These are phyloP conservation scores for Acacia crassicarpa DNA, from an alignment of 306 rosid genomes.

Conservation along the genomic window DNA sequence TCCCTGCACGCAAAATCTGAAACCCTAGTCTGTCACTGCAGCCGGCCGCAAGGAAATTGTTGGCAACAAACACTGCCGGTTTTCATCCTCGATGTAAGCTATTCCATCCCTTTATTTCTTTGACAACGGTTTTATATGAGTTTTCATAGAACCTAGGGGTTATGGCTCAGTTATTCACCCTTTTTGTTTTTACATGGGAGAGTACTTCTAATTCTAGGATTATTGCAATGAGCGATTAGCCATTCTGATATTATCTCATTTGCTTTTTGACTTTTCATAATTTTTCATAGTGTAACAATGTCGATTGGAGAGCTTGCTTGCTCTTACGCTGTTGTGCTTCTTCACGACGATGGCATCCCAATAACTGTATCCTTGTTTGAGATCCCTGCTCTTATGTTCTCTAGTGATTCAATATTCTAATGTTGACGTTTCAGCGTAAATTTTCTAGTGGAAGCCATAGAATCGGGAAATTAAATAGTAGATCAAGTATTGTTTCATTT, in stretches of 20 bases:
- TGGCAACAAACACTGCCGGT: not conserved
- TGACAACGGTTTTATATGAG: not conserved
- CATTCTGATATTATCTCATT: not conserved
- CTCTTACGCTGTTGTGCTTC: constrained; percentile 56
- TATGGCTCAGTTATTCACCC: not conserved
- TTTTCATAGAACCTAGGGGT: not conserved
- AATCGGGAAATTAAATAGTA: not conserved
- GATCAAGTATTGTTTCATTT: not conserved
- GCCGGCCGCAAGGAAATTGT: not conserved
- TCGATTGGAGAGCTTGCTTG: constrained; percentile 63
- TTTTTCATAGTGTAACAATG: constrained; percentile 34
- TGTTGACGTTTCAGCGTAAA: not conserved
- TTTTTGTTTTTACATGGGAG: not conserved
- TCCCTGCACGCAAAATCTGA: not conserved
- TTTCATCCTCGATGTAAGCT: constrained; percentile 15
- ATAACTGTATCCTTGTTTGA: constrained; percentile 54
- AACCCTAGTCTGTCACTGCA: constrained; percentile 15
- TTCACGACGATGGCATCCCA: constrained; percentile 59
- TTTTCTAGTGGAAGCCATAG: not conserved
- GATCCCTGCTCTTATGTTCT: not conserved
- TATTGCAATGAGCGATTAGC: not conserved
- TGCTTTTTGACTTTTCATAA: not conserved
- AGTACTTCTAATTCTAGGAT: not conserved
- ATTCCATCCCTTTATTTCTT: not conserved
- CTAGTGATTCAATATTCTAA: not conserved